Evolutionary conservation across 495 filamentous ascomycete genomes (phyloP).

Genomic region (Hyaloscypha variabilis): DNA sequence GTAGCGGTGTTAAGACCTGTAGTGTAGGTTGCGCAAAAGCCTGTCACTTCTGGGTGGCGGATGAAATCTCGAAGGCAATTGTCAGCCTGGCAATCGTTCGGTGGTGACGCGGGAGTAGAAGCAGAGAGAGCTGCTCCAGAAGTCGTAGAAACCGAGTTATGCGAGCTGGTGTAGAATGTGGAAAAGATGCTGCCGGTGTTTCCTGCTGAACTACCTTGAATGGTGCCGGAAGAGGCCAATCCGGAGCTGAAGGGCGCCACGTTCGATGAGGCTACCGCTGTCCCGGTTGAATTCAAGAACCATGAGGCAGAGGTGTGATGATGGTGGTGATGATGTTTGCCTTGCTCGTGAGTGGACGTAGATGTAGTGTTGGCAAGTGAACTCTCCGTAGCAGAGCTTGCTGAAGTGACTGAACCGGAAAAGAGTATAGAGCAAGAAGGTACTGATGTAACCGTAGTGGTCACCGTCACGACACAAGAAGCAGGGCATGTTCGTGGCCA

Average conservation of each 20-base stretch:
- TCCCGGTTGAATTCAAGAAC: background rate
- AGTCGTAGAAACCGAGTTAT: background rate
- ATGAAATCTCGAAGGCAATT: constrained; percentile 18
- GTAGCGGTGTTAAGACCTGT: constrained; percentile 7
- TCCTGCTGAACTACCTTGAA: background rate
- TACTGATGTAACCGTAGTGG: background rate
- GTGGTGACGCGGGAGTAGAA: background rate
- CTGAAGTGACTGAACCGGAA: background rate
- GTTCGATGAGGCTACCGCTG: background rate
- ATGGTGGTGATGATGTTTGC: background rate
- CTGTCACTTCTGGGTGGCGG: constrained; percentile 1
- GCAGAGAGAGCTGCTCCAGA: background rate
- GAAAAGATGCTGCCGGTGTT: background rate
- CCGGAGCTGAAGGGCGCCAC: background rate
- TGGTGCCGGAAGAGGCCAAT: too few species aligned
- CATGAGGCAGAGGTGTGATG: background rate
- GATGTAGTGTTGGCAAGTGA: background rate
- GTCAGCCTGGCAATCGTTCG: constrained; percentile 1
- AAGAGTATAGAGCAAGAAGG: background rate
- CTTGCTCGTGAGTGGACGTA: background rate
- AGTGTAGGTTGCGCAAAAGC: constrained; percentile 22
- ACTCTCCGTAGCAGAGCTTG: background rate
- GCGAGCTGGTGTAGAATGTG: background rate
- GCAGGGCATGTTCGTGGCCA: background rate
- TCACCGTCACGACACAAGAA: background rate